Evolutionary conservation across 2,329 filamentous ascomycete genomes (phyloP), one percentile per base, ranked within the genome.

Genomic region (Shiraia bambusicola): DNA sequence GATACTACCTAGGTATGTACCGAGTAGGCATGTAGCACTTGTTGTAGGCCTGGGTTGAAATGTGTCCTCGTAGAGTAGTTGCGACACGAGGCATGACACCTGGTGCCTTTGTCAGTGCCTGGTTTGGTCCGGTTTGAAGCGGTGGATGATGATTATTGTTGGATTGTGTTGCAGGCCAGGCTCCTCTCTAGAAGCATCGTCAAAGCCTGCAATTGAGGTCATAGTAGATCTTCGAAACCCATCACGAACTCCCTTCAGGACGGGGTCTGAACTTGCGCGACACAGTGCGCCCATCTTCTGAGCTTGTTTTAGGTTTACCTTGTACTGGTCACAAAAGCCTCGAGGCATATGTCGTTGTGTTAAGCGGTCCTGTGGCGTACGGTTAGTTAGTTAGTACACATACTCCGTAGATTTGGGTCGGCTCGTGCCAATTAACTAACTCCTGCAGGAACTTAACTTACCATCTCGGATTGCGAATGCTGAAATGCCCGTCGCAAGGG

Each of bases 1-100:
- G n/a, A n/a, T n/a, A n/a, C n/a, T n/a, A n/a, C n/a, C n/a, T n/a
- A n/a, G n/a, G n/a, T n/a, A n/a, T n/a, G n/a, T n/a, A n/a, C n/a
- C n/a, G n/a, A n/a, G n/a, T n/a, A n/a, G n/a, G n/a, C n/a, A n/a
- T n/a, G n/a, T n/a, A n/a, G 28, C 35, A n/a, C 25, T 44, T 2
- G 41, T 44, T 17, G 39, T 35, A 34, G 41, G 35, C 3, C 30
- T 36, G 19, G 41, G 41, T 12, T 28, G 25, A 7, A 44, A 15
- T 22, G 26, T 34, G 8, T 38, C 13, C 15, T 25, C 35, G 7
- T 25, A 29, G 30, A n/a, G 36, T 39, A 15, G 39, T 26, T 9
- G 15, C 30, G 10, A 36, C 31, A 8, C 35, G 34, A 12, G 35
- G 35, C 9, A 35, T 43, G 4, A 43, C 30, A 13, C 9, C 10